These are phyloP conservation scores for Byssoonygena ceratinophila DNA, from an alignment of 2,329 filamentous ascomycete genomes.

Conservation along the genomic window DNA sequence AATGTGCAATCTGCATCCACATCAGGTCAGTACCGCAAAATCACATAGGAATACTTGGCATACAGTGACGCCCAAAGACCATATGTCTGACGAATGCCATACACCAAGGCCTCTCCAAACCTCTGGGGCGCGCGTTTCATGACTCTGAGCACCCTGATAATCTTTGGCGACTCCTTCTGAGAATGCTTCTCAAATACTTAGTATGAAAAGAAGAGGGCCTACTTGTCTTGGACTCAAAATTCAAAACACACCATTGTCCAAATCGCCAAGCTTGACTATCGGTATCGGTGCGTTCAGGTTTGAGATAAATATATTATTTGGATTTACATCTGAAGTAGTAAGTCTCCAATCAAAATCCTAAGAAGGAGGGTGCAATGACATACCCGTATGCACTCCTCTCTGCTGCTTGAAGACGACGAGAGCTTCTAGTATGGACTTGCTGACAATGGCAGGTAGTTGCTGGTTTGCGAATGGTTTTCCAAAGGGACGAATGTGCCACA, in stretches of 20 bases:
- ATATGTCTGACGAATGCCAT: conserved; percentile 15
- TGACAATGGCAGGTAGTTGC: conserved; percentile 13
- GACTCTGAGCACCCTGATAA: conserved; percentile 11
- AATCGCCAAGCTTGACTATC: conserved; percentile 13
- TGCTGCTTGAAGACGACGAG: conserved; percentile 11
- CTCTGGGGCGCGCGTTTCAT: conserved; percentile 15
- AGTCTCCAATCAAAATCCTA: no score
- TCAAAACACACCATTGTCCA: conserved; percentile 11
- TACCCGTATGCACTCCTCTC: conserved; percentile 14
- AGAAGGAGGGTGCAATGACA: no score
- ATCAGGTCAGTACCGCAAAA: no score
- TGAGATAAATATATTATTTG: conserved; percentile 15
- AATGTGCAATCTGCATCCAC: conserved; percentile 12
- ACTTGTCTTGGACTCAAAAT: neutral
- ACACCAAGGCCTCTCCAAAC: conserved; percentile 13
- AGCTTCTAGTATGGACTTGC: conserved; percentile 13
- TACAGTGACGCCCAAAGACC: conserved; percentile 14
- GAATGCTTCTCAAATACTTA: conserved; percentile 1
- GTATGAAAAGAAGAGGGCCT: neutral
- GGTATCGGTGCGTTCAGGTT: conserved; percentile 7
- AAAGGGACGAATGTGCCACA: conserved; percentile 12
- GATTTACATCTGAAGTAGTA: conserved; percentile 14
- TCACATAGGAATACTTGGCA: no score
- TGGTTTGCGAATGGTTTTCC: conserved; percentile 14
- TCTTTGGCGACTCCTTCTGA: conserved; percentile 13